phyloP scores from a whole-genome alignment of 2,329 filamentous ascomycete species.

The Sphaerulina vaccinii region DNA sequence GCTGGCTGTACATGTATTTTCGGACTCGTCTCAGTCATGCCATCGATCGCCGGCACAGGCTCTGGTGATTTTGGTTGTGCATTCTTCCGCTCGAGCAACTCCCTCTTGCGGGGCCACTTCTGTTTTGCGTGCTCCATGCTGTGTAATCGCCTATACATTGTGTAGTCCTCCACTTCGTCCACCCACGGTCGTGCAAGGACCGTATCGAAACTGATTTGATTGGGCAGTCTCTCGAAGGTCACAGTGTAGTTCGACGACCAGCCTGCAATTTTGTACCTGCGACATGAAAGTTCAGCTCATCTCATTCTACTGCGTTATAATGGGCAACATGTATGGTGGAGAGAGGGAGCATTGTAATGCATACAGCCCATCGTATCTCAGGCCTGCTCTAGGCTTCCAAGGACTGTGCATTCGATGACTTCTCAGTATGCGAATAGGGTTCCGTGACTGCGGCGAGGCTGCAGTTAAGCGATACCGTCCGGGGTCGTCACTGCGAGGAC shows the following conservation, averaged over 20 bases:
- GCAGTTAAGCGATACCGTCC: constrained; percentile 47
- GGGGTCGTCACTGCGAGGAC: constrained; percentile 40
- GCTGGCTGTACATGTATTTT: no score
- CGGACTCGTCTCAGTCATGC: constrained; percentile 8
- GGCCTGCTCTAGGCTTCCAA: constrained; percentile 47
- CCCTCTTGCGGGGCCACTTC: no score
- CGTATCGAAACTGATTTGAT: constrained; percentile 36
- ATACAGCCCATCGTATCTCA: constrained; percentile 52
- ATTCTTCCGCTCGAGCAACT: background rate
- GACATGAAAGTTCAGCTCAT: background rate
- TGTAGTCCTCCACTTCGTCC: constrained; percentile 50
- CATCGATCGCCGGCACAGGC: constrained; percentile 11
- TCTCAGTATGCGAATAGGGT: constrained; percentile 46
- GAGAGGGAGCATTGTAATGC: constrained; percentile 21
- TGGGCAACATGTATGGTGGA: background rate
- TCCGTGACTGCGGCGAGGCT: constrained; percentile 41
- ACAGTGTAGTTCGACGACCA: constrained; percentile 48
- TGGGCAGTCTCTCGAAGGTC: constrained; percentile 38
- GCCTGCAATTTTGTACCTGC: constrained; percentile 40
- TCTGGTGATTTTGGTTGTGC: background rate
- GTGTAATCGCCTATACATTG: constrained; percentile 47
- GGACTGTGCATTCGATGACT: constrained; percentile 46
- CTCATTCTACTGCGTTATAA: background rate
- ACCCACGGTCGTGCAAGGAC: constrained; percentile 43
- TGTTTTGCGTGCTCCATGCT: constrained; percentile 15